Evolutionary conservation across 1,139 yeast species (phyloP), one percentile per base, ranked within the genome.

Genomic region (Hansenula sp.): DNA sequence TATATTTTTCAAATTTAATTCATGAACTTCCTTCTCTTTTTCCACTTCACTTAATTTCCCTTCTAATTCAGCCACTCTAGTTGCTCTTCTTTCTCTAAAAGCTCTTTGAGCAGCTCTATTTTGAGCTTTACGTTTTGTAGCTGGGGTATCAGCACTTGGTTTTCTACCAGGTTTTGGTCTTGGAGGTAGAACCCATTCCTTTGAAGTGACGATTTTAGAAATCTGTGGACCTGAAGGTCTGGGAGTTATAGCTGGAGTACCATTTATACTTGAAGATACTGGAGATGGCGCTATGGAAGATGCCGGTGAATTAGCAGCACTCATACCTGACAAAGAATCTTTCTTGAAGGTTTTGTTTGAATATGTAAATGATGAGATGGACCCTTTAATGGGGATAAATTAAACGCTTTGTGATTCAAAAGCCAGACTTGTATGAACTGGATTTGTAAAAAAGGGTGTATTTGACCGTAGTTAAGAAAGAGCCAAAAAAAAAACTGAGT

Each of bases 51-150:
- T 66, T 22, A 81, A 63, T 54, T 75, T 70, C 10, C 62, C 72
- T 51, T 78, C 82, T 30, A 79, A 61, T 45, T 75, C 79, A 11
- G 68, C 63, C 4, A 79, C 77, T 35, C 60, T 55, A 17, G 60
- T 60, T 6, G 66, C 64, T 31, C 62, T 55, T 38, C 69, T 55
- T 38, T 63, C 67, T 37, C 69, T 50, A 43, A 89, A 90, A 0
- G 97, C 97, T 42, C 97, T 64, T 65, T 89, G 97, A 3, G 97
- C 97, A 21, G 95, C 96, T 44, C 97, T 71, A 59, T 90, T 90
- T 64, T 90, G 97, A 1, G 96, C 95, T 62, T 89, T 88, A 43
- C 96, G 68, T 57, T 86, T 85, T 33, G 82, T 75, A 1, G 84
- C 83, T 1, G 86, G 85, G 0, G 84, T 78, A 38, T 69, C 73